Evolutionary conservation across 2,329 filamentous ascomycete species (phyloP).

Genomic region (Talaromyces sp.): DNA sequence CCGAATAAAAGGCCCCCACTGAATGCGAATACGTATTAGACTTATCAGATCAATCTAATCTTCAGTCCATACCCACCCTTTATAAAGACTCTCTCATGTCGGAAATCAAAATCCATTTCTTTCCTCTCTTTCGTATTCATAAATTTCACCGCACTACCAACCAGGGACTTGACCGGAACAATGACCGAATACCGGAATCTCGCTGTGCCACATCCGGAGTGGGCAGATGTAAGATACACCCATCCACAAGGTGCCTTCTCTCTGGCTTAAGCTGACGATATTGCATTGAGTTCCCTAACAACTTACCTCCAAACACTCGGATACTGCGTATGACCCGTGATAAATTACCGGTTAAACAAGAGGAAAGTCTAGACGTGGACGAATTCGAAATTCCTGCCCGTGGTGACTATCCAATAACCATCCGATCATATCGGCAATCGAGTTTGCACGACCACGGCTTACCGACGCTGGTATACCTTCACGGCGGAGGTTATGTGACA

Average conservation of each 20-base stretch:
- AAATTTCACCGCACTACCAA: too few species aligned
- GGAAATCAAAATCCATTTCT: too few species aligned
- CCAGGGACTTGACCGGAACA: neutral
- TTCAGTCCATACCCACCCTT: neutral
- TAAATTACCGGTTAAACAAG: conserved; percentile 10
- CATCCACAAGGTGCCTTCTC: neutral
- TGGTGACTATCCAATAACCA: conserved; percentile 11
- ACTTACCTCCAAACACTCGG: conserved; percentile 13
- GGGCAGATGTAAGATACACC: conserved; percentile 15
- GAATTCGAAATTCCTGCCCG: conserved; percentile 15
- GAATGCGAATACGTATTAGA: too few species aligned
- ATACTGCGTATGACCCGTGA: conserved; percentile 11
- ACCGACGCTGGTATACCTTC: conserved; percentile 20
- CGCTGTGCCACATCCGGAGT: conserved; percentile 14
- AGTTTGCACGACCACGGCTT: conserved; percentile 1
- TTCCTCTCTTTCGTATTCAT: too few species aligned
- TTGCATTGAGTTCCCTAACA: conserved; percentile 14
- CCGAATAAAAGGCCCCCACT: neutral
- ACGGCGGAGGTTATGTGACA: conserved; percentile 44
- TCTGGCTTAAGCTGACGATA: neutral
- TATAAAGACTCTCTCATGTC: neutral
- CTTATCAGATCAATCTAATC: conserved; percentile 4
- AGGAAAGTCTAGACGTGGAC: conserved; percentile 12
- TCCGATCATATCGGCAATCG: conserved; percentile 13
- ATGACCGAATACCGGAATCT: conserved; percentile 15